phyloP scores from a whole-genome alignment of 2,329 filamentous ascomycete genomes.

The Paraconiothyrium brasiliense region DNA sequence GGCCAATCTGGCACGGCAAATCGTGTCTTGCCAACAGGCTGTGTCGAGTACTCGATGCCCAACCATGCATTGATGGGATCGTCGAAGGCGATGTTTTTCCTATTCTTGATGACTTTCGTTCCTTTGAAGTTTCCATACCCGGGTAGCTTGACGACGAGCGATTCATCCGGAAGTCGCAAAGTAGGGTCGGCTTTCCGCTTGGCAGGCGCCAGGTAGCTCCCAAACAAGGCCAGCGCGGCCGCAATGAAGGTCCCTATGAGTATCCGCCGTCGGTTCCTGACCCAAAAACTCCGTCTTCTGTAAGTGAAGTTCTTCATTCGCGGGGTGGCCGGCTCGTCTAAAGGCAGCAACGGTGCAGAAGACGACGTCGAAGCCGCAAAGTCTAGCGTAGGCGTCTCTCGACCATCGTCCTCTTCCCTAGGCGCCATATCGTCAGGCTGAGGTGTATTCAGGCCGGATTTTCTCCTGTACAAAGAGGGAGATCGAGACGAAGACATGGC shows the following conservation, averaged over 20 bases:
- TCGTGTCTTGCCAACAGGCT: slow-evolving; percentile 50
- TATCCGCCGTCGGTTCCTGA: neutral
- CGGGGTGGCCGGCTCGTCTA: neutral
- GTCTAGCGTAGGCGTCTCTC: neutral
- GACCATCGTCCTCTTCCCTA: neutral
- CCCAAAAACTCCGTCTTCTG: slow-evolving; percentile 7
- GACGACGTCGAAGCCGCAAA: slow-evolving; percentile 2
- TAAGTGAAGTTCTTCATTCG: neutral
- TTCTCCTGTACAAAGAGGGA: slow-evolving; percentile 6
- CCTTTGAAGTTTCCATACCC: slow-evolving; percentile 55
- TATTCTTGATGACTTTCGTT: slow-evolving; percentile 47
- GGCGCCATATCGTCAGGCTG: slow-evolving; percentile 6
- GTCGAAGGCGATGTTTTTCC: slow-evolving; percentile 42
- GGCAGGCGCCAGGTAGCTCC: neutral
- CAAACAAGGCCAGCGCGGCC: neutral
- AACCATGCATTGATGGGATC: slow-evolving; percentile 58
- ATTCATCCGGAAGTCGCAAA: slow-evolving; percentile 18
- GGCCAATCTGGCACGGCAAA: slow-evolving; percentile 56
- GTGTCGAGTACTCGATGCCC: slow-evolving; percentile 59
- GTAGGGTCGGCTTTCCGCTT: slow-evolving; percentile 7
- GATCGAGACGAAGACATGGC: slow-evolving; percentile 6
- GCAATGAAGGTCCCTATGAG: neutral
- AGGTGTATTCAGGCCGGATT: neutral
- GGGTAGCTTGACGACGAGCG: slow-evolving; percentile 44
- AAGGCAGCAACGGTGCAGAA: slow-evolving; percentile 2